Evolutionary conservation across 2,329 filamentous ascomycete species (phyloP), one percentile per base, ranked within the genome.

Genomic region (Ascochyta viciae-villosae): DNA sequence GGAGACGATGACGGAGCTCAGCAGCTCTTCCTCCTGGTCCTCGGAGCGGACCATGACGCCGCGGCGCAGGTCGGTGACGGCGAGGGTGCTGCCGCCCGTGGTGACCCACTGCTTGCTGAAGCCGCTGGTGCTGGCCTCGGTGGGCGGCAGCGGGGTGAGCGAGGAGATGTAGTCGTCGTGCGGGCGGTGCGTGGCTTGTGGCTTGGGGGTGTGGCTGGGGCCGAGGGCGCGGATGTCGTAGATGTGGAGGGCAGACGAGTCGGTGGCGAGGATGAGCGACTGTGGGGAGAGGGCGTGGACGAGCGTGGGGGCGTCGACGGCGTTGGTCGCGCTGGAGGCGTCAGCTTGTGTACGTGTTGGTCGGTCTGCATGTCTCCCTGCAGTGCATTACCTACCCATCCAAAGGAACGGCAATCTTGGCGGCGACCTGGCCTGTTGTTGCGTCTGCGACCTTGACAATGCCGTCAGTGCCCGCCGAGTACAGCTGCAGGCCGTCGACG

Each of bases 91-190:
- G 40, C 92, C 93, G 31, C 95, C 95, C 0, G 93, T 97, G 34
- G 90, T 95, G 48, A 97, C 85, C 90, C 92, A 99, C 78, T 98
- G 94, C 77, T 96, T 96, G 67, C 91, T 87, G 74, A 91, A 94
- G 5, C 93, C 93, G 16, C 89, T 94, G 0, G 92, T 96, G 74
- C 90, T 95, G 52, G 89, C 86, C 27, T 88, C 84, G 2, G 89
- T 89, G 0, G 93, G 85, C 0, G 93, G 92, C 0, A 99, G 84
- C 1, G 93, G 88, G 0, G 91, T 90, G 40, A 99, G 83, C 45
- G 91, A 93, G 29, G 93, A 95, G 50, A 99, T 86, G 76, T 96
- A 97, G 79, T 98, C 94, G 66, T 90, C 87, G 77, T 99, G 95
- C 0, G 94, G 94, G 60, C 87, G 87, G 72, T 94, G 89, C 9